Base-by-base conservation (phyloP, 192 early-diverging fungal genomes). In the Coemansia sp. region DNA sequence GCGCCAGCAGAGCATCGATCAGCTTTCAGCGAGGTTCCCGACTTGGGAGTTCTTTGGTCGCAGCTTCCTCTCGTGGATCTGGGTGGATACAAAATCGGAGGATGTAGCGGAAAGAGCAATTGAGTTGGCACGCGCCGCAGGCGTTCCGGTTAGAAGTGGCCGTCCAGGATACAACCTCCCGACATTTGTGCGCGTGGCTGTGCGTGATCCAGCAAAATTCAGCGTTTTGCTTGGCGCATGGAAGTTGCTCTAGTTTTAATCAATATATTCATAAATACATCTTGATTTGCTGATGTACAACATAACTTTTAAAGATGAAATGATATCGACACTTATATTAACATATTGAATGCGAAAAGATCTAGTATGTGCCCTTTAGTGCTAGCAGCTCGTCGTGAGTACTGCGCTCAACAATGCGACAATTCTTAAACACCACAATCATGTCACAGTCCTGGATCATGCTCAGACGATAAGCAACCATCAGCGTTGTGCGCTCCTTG, bases 121-220 rank as follows among this genome's bases (percentile, higher is more conserved):
- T 39, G 71, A 71, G 26, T 53, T 83, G 57, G 92, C 93, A 9
- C 86, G 82, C 62, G 75, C 67, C 29, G 91, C 91, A 19, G 93
- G 93, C 69, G 91, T 93, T 20, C 93, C 93, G n/a, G 88, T 94
- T 14, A 81, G 93, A 39, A 86, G 83, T 68, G 93, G 93, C 9
- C 72, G 78, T 22, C 88, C 84, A 41, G 93, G 93, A 5, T 94
- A 94, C 66, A 75, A 85, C 26, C 77, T 88, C 35, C 86, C 85
- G 16, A 86, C 90, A 7, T 88, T 86, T 85, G 84, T 94, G 24
- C 84, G 93, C 39, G 79, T 92, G 32, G 92, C 89, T 24, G 90
- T 92, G 16, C 84, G 92, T n/a, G 79, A 88, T 60, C 86, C 87
- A 48, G 66, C 75, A 59, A 82, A 90, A 81, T 83, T 90, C 10